Conservation (phyloP, 768 basidiomycete species). For the Hypholoma sublateritium region DNA sequence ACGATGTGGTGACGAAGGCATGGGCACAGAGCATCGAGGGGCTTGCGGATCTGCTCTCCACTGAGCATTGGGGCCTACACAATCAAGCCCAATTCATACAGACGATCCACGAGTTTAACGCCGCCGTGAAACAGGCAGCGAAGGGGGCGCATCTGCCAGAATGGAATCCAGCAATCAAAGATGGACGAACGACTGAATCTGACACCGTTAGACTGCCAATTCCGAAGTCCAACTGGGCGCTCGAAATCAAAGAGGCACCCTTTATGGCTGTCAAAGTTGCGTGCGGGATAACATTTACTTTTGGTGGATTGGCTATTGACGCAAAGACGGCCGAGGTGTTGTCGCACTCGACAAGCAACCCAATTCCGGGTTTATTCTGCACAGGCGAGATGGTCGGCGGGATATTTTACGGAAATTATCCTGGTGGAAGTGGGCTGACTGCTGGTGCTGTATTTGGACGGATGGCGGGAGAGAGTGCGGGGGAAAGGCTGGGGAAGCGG, state of each 20-base stretch:
- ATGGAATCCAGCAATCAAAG: constrained; percentile 70
- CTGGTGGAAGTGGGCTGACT: constrained; percentile 67
- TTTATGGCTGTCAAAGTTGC: constrained; percentile 68
- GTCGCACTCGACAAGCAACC: constrained; percentile 34
- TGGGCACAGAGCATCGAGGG: constrained; percentile 45
- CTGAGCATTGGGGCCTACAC: constrained; percentile 40
- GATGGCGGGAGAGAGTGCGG: constrained; percentile 51
- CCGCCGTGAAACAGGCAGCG: constrained; percentile 28
- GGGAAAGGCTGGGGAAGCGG: constrained; percentile 13
- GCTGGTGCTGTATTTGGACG: constrained; percentile 67
- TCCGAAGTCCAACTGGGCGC: constrained; percentile 72
- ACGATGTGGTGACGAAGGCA: constrained; percentile 58
- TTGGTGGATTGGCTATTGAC: constrained; percentile 66
- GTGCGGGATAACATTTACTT: constrained; percentile 74
- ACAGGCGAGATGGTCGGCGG: constrained; percentile 71
- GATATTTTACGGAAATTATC: constrained; percentile 65
- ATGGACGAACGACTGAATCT: constrained; percentile 52
- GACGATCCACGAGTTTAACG: constrained; percentile 53
- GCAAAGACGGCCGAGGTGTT: constrained; percentile 53
- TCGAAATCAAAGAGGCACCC: constrained; percentile 49
- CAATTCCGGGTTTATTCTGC: constrained; percentile 59
- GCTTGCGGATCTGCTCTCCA: constrained; percentile 46
- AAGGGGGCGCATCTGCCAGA: constrained; percentile 34
- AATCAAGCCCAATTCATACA: constrained; percentile 39
- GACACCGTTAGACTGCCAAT: constrained; percentile 30